phyloP scores from a whole-genome alignment of 2,329 filamentous ascomycete species.

The Rasamsonia emersonii region DNA sequence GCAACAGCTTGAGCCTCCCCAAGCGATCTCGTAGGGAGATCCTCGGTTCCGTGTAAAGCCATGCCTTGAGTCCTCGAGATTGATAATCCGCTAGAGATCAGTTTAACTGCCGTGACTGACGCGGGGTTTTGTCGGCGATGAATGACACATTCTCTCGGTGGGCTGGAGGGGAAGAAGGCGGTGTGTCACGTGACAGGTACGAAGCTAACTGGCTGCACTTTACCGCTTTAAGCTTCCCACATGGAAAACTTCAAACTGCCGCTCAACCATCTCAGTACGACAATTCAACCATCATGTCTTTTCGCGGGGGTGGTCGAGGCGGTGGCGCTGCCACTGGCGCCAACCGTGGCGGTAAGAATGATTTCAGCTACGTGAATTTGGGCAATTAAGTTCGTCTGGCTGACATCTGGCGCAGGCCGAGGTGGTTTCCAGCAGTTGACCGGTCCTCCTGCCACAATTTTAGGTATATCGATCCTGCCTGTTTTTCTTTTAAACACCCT shows the following conservation, averaged over 20 bases:
- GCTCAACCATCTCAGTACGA: slow-evolving; percentile 13
- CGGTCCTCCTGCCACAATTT: slow-evolving; percentile 54
- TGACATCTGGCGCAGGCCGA: slow-evolving; percentile 39
- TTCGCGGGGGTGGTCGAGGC: slow-evolving; percentile 50
- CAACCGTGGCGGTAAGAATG: slow-evolving; percentile 39
- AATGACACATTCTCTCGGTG: slow-evolving; percentile 7
- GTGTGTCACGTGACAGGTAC: slow-evolving; percentile 25
- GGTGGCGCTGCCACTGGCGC: slow-evolving; percentile 43
- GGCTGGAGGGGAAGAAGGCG: slow-evolving; percentile 23
- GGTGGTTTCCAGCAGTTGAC: slow-evolving; percentile 55
- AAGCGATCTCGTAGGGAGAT: slow-evolving; percentile 27
- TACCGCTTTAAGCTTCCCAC: slow-evolving; percentile 38
- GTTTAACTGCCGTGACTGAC: too few species aligned
- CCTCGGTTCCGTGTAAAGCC: slow-evolving; percentile 27
- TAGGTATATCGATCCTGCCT: slow-evolving; percentile 36
- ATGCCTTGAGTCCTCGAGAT: slow-evolving; percentile 13
- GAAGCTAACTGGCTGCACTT: slow-evolving; percentile 27
- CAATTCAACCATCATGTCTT: slow-evolving; percentile 49
- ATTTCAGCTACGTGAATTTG: neutral
- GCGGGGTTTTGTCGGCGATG: slow-evolving; percentile 8
- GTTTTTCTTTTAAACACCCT: slow-evolving; percentile 1
- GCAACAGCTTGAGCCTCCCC: slow-evolving; percentile 18
- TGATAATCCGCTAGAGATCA: too few species aligned
- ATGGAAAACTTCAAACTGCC: slow-evolving; percentile 26
- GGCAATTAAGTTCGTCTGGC: slow-evolving; percentile 3